Conservation (phyloP, 1,139 yeast genomes). For the Yamadazyma spencermartinsiae region DNA sequence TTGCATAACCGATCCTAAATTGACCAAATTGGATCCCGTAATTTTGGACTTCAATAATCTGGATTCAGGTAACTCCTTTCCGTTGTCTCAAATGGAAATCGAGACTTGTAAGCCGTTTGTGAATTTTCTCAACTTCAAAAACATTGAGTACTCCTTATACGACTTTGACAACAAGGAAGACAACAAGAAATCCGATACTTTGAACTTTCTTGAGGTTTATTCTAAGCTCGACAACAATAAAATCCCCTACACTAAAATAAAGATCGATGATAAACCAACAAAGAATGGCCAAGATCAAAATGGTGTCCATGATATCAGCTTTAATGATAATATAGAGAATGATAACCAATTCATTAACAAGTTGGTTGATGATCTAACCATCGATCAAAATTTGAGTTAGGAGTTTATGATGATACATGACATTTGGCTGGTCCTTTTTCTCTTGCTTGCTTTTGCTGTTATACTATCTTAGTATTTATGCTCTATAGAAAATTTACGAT, state of each 20-base stretch:
- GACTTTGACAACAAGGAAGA: constrained; percentile 12
- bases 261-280: constrained; percentile 5
- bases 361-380: constrained; percentile 12
- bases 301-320: constrained; percentile 1
- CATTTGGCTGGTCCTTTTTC: constrained; percentile 1
- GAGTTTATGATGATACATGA: not conserved
- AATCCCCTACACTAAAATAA: constrained; percentile 7
- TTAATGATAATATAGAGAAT: constrained; percentile 5
- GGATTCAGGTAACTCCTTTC: constrained; percentile 19
- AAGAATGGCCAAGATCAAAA: not conserved
- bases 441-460: not conserved
- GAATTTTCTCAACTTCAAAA: constrained; percentile 45
- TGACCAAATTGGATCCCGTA: constrained; percentile 4
- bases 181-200: constrained; percentile 7
- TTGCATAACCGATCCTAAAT: constrained; percentile 11
- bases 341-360: constrained; percentile 12
- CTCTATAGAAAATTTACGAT: too few relatives aligned
- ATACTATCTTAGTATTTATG: too few relatives aligned
- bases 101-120: constrained; percentile 63
- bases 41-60: not conserved
- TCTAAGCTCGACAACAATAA: constrained; percentile 3
- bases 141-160: constrained; percentile 35
- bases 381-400: constrained; percentile 5
- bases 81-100: constrained; percentile 62
- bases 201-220: constrained; percentile 9